These are phyloP conservation scores for Sherardia arvensis DNA, from an alignment of 257 asterid species.

Conservation along the genomic window DNA sequence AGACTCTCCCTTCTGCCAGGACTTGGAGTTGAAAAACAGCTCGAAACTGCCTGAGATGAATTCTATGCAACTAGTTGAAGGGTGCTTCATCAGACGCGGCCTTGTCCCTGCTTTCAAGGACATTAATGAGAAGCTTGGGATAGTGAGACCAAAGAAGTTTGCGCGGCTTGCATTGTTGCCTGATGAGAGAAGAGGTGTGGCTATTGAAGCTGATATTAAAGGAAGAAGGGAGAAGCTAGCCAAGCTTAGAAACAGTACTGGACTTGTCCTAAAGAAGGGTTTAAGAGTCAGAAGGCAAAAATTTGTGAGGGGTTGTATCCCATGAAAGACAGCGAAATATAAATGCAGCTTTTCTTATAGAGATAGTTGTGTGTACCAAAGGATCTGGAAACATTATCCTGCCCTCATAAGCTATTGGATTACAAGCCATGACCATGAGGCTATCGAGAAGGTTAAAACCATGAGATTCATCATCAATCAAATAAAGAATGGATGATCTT, in stretches of 20 bases:
- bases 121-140: conserved; percentile 72
- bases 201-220: conserved; percentile 53
- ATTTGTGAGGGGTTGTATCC: conserved; percentile 21
- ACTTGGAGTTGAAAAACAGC: conserved; percentile 78
- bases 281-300: conserved; percentile 22
- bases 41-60: conserved; percentile 49
- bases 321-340: conserved; percentile 6
- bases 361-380: background rate
- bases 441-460: background rate
- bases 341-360: background rate
- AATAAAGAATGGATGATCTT: background rate
- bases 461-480: background rate
- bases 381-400: background rate
- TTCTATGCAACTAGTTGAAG: conserved; percentile 81
- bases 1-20: conserved; percentile 87
- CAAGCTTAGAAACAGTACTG: conserved; percentile 28
- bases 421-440: background rate
- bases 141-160: conserved; percentile 71
- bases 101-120: conserved; percentile 87
- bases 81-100: conserved; percentile 82
- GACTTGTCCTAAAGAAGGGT: conserved; percentile 26
- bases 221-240: conserved; percentile 59
- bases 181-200: conserved; percentile 53
- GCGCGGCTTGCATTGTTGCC: conserved; percentile 79
- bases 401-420: background rate